These are phyloP conservation scores for Suhomyces sp. DNA, from an alignment of 805 yeast species.

Conservation along the genomic window DNA sequence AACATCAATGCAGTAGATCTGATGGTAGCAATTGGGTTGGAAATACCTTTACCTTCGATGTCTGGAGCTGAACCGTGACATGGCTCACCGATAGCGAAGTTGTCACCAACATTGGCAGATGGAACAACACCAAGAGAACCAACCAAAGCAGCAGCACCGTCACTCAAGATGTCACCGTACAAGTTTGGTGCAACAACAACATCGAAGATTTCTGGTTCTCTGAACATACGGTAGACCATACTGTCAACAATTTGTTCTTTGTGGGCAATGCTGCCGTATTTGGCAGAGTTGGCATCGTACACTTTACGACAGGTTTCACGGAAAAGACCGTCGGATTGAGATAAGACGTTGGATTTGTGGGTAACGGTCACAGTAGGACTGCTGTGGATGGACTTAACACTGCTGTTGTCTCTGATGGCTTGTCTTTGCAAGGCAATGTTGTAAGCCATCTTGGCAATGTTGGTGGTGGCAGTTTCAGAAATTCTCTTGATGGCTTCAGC, in stretches of 20 bases:
- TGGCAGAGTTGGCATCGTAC: constrained; percentile 54
- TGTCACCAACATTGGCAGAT: constrained; percentile 95
- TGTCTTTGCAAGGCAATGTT: constrained; percentile 93
- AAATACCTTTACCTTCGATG: constrained; percentile 90
- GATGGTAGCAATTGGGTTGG: constrained; percentile 97
- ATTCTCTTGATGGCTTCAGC: constrained; percentile 99
- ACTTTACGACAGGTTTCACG: constrained; percentile 76
- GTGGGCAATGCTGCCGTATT: constrained; percentile 60
- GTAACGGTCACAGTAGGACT: constrained; percentile 81
- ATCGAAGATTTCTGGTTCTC: constrained; percentile 96
- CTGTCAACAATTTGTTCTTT: constrained; percentile 98
- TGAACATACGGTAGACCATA: constrained; percentile 98
- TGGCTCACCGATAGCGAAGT: constrained; percentile 97
- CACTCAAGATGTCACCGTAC: constrained; percentile 95
- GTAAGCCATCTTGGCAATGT: constrained; percentile 86
- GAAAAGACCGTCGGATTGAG: constrained; percentile 92
- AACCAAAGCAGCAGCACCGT: constrained; percentile 97
- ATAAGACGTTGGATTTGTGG: constrained; percentile 93
- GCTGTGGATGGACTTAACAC: constrained; percentile 28
- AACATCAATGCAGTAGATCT: constrained; percentile 96
- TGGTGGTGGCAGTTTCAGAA: constrained; percentile 78
- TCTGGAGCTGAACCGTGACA: constrained; percentile 99
- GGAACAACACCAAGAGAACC: constrained; percentile 98
- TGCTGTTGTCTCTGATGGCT: constrained; percentile 60
- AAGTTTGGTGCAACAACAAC: constrained; percentile 98